These are phyloP conservation scores for Sporisorium exsertum DNA, from an alignment of 1,284 basidiomycete species.

Conservation along the genomic window DNA sequence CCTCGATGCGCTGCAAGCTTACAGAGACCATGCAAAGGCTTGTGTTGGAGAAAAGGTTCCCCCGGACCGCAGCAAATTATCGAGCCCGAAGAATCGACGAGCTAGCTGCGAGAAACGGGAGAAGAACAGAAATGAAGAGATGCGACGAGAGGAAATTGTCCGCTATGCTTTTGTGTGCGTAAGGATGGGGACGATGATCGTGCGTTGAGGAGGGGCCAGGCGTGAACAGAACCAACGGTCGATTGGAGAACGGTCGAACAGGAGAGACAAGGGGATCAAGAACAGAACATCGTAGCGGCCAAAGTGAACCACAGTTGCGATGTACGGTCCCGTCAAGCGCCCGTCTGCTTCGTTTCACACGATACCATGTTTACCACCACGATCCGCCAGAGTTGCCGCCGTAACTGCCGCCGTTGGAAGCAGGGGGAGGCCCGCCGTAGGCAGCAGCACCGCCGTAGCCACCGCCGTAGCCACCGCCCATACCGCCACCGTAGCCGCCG, in stretches of 20 bases:
- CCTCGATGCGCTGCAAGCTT: slow-evolving; percentile 24
- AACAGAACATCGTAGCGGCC: background rate
- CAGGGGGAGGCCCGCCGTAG: slow-evolving; percentile 53
- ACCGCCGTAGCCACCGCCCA: slow-evolving; percentile 47
- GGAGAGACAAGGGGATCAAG: background rate
- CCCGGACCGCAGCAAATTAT: background rate
- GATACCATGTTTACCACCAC: slow-evolving; percentile 35
- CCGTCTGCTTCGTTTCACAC: background rate
- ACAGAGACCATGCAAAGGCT: slow-evolving; percentile 41
- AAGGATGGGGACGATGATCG: slow-evolving; percentile 21
- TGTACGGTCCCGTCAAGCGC: background rate
- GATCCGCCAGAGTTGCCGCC: slow-evolving; percentile 41
- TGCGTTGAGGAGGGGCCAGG: slow-evolving; percentile 37
- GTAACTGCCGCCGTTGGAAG: slow-evolving; percentile 53
- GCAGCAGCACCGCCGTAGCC: slow-evolving; percentile 34
- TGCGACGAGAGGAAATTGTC: slow-evolving; percentile 36
- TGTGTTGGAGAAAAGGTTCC: slow-evolving; percentile 6
- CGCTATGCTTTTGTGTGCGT: slow-evolving; percentile 34
- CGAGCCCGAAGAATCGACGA: background rate
- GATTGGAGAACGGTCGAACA: slow-evolving; percentile 4
- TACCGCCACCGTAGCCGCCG: slow-evolving; percentile 55
- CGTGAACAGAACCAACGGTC: background rate
- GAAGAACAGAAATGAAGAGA: slow-evolving; percentile 9
- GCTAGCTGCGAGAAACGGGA: background rate
- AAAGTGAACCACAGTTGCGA: background rate